Percentiles rank a stretch among this genome's conserved stretches.
These are phyloP conservation scores for Albugo candida DNA, from an alignment of 352 stramenopile genomes.

Conservation along the genomic window DNA sequence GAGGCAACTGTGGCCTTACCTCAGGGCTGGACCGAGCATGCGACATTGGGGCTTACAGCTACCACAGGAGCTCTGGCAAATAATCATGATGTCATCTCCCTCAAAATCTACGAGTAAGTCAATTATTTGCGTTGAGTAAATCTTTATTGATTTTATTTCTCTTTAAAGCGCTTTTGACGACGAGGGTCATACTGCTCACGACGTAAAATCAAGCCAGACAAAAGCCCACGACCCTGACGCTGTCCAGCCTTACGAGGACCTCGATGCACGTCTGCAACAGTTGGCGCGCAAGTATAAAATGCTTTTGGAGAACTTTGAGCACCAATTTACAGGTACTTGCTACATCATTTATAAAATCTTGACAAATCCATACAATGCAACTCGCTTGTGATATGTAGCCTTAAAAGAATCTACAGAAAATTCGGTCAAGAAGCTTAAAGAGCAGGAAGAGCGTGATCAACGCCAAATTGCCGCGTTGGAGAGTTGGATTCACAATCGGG, in stretches of 20 bases:
- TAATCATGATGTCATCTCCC: constrained; percentile 60
- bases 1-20: constrained; percentile 23
- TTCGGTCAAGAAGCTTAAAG: constrained; percentile 57
- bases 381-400: constrained; percentile 8
- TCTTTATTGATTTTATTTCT: not conserved
- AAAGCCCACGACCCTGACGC: constrained; percentile 28
- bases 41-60: constrained; percentile 51
- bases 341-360: not conserved
- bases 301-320: constrained; percentile 70
- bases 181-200: constrained; percentile 18
- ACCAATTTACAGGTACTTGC: constrained; percentile 34
- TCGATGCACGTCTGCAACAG: constrained; percentile 14
- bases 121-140: not conserved
- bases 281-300: constrained; percentile 65
- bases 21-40: constrained; percentile 35
- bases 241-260: not conserved
- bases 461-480: constrained; percentile 55
- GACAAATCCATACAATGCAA: not conserved
- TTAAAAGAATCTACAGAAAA: constrained; percentile 70
- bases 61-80: constrained; percentile 65
- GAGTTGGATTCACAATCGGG: constrained; percentile 33
- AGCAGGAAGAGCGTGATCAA: constrained; percentile 45
- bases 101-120: constrained; percentile 64
- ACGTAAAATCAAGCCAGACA: constrained; percentile 42
- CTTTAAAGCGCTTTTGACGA: constrained; percentile 10